Conservation (phyloP, 2,329 filamentous ascomycete species). For the Xylaria polymorpha region DNA sequence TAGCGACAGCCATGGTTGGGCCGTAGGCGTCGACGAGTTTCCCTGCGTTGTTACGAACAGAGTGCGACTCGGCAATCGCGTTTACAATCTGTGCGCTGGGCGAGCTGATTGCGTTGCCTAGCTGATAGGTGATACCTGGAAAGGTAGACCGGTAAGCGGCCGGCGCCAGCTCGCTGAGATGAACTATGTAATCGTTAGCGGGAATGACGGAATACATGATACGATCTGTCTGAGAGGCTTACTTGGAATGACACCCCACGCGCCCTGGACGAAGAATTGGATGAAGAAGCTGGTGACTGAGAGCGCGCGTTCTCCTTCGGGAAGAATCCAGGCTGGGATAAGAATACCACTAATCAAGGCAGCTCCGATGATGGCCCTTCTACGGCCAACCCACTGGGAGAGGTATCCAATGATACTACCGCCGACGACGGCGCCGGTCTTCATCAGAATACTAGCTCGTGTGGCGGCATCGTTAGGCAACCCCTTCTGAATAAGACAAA, state of each 20-base stretch:
- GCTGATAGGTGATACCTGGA: conserved; percentile 77
- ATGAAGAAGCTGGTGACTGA: conserved; percentile 75
- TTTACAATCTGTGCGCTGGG: conserved; percentile 83
- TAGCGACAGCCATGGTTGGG: conserved; percentile 79
- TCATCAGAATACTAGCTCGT: conserved; percentile 84
- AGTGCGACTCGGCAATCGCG: conserved; percentile 72
- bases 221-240: conserved; percentile 4
- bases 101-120: conserved; percentile 79
- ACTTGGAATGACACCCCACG: conserved; percentile 74
- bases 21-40: conserved; percentile 75
- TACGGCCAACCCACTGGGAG: conserved; percentile 80
- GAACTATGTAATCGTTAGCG: conserved; percentile 53
- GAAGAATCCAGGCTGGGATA: conserved; percentile 78
- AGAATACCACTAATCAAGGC: conserved; percentile 69
- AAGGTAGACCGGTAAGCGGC: conserved; percentile 77
- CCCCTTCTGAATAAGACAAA: conserved; percentile 79
- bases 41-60: conserved; percentile 66
- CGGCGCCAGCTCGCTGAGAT: conserved; percentile 79
- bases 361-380: conserved; percentile 72
- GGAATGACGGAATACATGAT: neutral
- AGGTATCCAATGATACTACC: conserved; percentile 79
- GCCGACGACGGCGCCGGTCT: conserved; percentile 79
- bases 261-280: conserved; percentile 75
- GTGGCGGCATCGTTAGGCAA: conserved; percentile 72
- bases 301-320: conserved; percentile 67